Evolutionary conservation across 2,329 filamentous ascomycete species (phyloP).

Genomic region (Teratosphaeria destructans): DNA sequence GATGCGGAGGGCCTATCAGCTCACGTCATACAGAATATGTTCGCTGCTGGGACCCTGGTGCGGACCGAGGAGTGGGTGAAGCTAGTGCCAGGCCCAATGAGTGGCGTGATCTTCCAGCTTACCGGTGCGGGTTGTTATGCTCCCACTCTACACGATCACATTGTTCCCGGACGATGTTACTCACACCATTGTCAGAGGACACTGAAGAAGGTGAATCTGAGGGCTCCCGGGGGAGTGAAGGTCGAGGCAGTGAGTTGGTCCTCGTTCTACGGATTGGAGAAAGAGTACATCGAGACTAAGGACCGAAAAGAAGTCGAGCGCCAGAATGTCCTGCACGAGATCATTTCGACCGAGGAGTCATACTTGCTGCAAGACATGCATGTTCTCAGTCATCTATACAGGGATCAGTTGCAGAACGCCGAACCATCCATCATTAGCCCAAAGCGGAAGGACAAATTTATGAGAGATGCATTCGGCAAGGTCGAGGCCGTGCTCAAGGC

Average conservation of each 20-base stretch:
- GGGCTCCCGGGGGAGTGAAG: slow-evolving; percentile 48
- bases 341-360: slow-evolving; percentile 83
- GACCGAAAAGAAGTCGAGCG: slow-evolving; percentile 81
- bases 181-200: slow-evolving; percentile 89
- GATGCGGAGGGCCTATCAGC: slow-evolving; percentile 82
- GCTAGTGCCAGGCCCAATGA: slow-evolving; percentile 68
- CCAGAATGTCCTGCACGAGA: slow-evolving; percentile 91
- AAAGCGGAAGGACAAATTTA: slow-evolving; percentile 67
- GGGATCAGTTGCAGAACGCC: slow-evolving; percentile 62
- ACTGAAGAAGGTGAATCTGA: slow-evolving; percentile 84
- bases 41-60: slow-evolving; percentile 64
- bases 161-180: slow-evolving; percentile 70
- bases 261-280: slow-evolving; percentile 74
- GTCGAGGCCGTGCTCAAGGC: slow-evolving; percentile 79
- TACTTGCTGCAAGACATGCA: slow-evolving; percentile 77
- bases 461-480: slow-evolving; percentile 80
- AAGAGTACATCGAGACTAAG: slow-evolving; percentile 60
- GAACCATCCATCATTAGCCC: slow-evolving; percentile 73
- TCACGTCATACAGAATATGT: slow-evolving; percentile 70
- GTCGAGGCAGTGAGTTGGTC: slow-evolving; percentile 60
- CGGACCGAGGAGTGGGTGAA: slow-evolving; percentile 97
- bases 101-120: slow-evolving; percentile 85
- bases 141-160: slow-evolving; percentile 62
- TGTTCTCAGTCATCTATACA: slow-evolving; percentile 73
- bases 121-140: slow-evolving; percentile 89